Conservation (phyloP, 1,284 basidiomycete genomes). For the Sphagnurus paluster region DNA sequence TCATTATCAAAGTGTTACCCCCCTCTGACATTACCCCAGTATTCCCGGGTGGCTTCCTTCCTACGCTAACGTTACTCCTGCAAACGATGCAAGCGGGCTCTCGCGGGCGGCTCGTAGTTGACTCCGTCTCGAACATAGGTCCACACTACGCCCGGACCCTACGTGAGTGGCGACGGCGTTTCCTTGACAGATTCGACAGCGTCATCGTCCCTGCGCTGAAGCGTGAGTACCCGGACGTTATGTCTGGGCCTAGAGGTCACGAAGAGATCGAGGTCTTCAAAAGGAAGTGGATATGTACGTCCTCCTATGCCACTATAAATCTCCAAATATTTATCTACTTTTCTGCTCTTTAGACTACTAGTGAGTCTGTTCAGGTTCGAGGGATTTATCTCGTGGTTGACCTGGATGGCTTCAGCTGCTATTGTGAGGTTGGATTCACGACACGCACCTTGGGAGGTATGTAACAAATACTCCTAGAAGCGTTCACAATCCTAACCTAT, state of each 20-base stretch:
- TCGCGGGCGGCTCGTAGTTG: constrained; percentile 61
- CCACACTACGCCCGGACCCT: constrained; percentile 81
- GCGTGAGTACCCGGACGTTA: constrained; percentile 60
- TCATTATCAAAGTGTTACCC: too few relatives aligned
- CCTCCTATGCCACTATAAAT: background rate
- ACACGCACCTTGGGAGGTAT: constrained; percentile 67
- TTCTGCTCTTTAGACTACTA: constrained; percentile 37
- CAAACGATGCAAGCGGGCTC: constrained; percentile 57
- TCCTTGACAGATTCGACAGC: constrained; percentile 62
- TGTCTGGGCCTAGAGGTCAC: constrained; percentile 43
- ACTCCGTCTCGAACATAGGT: constrained; percentile 78
- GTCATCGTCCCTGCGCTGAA: constrained; percentile 64
- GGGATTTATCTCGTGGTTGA: background rate
- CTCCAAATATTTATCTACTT: background rate
- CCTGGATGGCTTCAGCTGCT: constrained; percentile 45
- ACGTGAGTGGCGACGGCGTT: constrained; percentile 77
- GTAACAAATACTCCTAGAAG: constrained; percentile 12
- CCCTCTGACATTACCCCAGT: constrained; percentile 47
- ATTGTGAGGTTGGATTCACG: constrained; percentile 77
- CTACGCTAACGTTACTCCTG: constrained; percentile 65
- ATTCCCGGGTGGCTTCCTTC: constrained; percentile 79
- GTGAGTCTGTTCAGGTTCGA: constrained; percentile 27
- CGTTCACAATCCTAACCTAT: constrained; percentile 3
- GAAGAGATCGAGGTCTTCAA: constrained; percentile 76
- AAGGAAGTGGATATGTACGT: constrained; percentile 79